These are phyloP conservation scores for Kluyveromyces siamensis DNA, from an alignment of 805 yeast species.

Conservation along the genomic window DNA sequence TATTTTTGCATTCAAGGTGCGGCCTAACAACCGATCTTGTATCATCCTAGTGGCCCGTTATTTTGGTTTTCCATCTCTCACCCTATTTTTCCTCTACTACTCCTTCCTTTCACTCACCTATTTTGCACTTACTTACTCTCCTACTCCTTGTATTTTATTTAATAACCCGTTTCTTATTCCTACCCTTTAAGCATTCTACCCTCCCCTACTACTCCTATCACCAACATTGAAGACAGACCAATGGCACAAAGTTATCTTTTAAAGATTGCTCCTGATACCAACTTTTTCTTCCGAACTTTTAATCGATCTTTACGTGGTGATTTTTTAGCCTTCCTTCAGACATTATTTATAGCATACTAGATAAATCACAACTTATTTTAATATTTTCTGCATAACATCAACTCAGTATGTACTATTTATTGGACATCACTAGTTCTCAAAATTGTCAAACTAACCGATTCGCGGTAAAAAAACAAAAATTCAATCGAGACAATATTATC, in stretches of 20 bases:
- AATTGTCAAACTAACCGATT: not conserved
- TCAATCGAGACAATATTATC: not conserved
- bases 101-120: conserved; percentile 1
- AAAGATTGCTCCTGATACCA: no score
- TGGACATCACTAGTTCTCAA: no score
- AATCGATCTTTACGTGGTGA: no score
- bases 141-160: conserved; percentile 4
- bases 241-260: not conserved
- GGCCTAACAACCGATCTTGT: not conserved
- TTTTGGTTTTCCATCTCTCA: conserved; percentile 3
- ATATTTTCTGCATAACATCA: not conserved
- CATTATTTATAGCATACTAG: not conserved
- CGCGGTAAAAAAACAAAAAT: not conserved
- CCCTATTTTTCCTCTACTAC: not conserved
- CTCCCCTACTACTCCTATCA: not conserved
- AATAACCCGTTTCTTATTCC: not conserved
- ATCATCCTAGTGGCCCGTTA: not conserved
- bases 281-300: no score
- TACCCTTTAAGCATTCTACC: not conserved
- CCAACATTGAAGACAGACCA: not conserved
- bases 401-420: not conserved
- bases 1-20: not conserved
- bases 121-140: conserved; percentile 1
- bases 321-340: no score
- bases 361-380: no score